Evolutionary conservation across 306 rosid genomes (phyloP), one percentile per base, ranked within the genome.

Genomic region (Cyclanthera cordifolia): DNA sequence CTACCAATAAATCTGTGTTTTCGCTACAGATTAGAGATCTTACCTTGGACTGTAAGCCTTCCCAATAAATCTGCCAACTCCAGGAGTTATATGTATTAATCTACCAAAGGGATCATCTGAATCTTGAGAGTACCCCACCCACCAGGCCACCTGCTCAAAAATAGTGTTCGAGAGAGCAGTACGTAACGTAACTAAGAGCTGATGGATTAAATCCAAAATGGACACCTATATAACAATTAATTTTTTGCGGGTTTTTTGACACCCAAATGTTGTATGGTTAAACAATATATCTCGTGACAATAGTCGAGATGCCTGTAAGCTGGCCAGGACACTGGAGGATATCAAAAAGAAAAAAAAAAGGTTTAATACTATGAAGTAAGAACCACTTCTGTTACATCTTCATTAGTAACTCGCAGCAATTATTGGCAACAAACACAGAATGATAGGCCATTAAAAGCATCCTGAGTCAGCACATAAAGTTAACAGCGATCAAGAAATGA

Each of bases 101-200:
- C 96, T 82, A 59, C 97, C 99, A 78, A 88, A 90, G 32, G 99
- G 99, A 72, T 90, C 86, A 23, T 85, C 95, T 32, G 95, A 81
- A 67, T 81, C 86, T 82, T 88, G 84, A 32, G 99, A 84, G 87
- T 80, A 90, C 71, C 99, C 99, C 20, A 90, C 97, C 97, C 97
- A 94, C 97, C 99, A 94, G 58, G 97, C 99, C 49, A 94, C 95
- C 99, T 94, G 88, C 75, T 79, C 48, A 73, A 53, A 65, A 79
- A 76, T 8, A 73, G 73, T 57, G 2, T 28, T 28, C 4, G 32
- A 28, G 32, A 4, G 2, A 4, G 32, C 2, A 28, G 2, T 4
- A 28, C 32, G 32, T 4, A 28, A 28, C 2, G 32, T 28, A 28
- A 28, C 4, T 28, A 28, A 28, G 32, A 28, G 4, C 3, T 28